Conservation (phyloP, 129 eudicot genomes). For the Tagetes erecta region DNA sequence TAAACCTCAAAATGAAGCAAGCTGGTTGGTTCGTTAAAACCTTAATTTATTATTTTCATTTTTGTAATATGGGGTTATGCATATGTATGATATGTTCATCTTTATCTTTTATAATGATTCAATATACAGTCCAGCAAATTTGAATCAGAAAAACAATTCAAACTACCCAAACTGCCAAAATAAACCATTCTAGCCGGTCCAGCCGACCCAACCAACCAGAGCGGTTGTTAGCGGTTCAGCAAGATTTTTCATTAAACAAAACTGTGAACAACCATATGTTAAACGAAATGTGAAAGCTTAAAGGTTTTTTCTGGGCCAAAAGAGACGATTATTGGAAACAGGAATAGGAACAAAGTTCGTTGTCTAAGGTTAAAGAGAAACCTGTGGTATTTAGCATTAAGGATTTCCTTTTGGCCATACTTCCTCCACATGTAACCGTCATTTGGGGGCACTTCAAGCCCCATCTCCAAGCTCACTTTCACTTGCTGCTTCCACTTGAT, state of each 20-base stretch:
- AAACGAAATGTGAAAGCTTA: not conserved
- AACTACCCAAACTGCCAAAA: not conserved
- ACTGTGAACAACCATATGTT: not conserved
- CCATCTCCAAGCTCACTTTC: constrained; percentile 41
- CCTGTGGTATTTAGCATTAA: constrained; percentile 67
- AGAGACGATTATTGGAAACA: no score
- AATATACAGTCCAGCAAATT: not conserved
- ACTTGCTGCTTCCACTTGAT: constrained; percentile 38
- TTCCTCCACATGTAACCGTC: constrained; percentile 77
- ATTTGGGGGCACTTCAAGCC: constrained; percentile 45
- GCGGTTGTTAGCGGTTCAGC: not conserved
- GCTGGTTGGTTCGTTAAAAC: not conserved
- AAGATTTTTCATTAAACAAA: not conserved
- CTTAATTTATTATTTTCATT: not conserved
- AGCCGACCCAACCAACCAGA: not conserved
- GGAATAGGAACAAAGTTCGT: no score
- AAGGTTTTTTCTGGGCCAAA: not conserved
- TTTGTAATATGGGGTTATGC: not conserved
- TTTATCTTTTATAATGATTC: not conserved
- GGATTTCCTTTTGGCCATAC: constrained; percentile 67
- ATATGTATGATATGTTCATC: not conserved
- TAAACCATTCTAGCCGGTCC: not conserved
- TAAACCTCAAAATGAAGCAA: not conserved
- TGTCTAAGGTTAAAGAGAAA: constrained; percentile 11
- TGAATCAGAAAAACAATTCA: not conserved